Evolutionary conservation across 352 stramenopile species (phyloP), one percentile per base, ranked within the genome.

Genomic region (Phytophthora fragariaefolia): DNA sequence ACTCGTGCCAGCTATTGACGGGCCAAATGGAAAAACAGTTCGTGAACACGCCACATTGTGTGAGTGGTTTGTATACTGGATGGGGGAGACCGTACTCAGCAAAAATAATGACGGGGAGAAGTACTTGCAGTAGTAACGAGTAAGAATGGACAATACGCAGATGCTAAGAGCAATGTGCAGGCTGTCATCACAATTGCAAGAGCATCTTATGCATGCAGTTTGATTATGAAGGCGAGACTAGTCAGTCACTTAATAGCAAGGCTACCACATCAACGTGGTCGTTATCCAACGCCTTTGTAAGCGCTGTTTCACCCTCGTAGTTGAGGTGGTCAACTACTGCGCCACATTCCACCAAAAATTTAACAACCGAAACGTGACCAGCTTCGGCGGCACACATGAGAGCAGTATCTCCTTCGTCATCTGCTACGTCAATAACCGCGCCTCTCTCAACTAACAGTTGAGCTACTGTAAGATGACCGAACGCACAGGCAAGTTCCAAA

Each of bases 1-100:
- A 90, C n/a, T 92, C 82, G 36, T 92, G 83, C 45, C 55, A 66
- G 40, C 76, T 78, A 42, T 58, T 90, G n/a, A 68, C 83, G 4
- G 66, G 68, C 24, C 83, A 92, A 61, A 92, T 92, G 83, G 68
- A 88, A 48, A 90, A 87, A 66, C 81, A 90, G 38, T 66, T 60
- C 18, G 49, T 55, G 12, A 83, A 62, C 32, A 73, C 78, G 30
- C 79, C 79, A 17, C 74, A 69, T 28, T 85, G 77, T 66, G 77
- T 77, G 9, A 70, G 59, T 87, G 79, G 79, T 63, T 87, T n/a
- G 61, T 84, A 60, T 66, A 72, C 28, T 66, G 79, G 22, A 83
- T 85, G 24, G 70, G 81, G 6, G 70, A 85, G 43, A 78, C 74
- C 6, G 22, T 77, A 1, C 45, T 51, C 5, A 76, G 79, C 8